Evolutionary conservation across 202 grass and related monocot genomes (phyloP).

Genomic region (Cymbopogon flexuosus): DNA sequence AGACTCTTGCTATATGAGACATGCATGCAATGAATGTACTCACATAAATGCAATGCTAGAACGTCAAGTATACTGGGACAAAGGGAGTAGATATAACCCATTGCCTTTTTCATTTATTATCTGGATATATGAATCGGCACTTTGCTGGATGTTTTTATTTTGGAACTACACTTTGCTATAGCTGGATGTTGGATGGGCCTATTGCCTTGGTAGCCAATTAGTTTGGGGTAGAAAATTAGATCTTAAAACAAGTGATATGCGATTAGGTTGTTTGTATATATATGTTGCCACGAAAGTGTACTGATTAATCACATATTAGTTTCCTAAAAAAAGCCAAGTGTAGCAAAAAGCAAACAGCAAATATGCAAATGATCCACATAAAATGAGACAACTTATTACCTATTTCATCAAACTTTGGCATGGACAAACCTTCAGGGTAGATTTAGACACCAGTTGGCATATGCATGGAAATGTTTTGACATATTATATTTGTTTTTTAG

Average conservation of each 20-base stretch:
- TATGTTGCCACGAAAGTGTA: neutral
- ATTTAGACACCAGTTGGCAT: neutral
- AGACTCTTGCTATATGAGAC: too few species aligned
- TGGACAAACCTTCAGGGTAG: neutral
- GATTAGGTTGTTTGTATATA: neutral
- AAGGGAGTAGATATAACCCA: too few species aligned
- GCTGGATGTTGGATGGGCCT: neutral
- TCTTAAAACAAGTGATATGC: too few species aligned
- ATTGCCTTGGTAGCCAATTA: neutral
- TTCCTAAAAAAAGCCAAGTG: neutral
- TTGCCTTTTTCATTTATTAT: neutral
- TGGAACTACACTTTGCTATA: too few species aligned
- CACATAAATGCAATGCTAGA: too few species aligned
- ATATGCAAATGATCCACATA: neutral
- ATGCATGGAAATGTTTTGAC: neutral
- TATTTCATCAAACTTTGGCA: neutral
- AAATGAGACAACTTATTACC: slow-evolving; percentile 7
- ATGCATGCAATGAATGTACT: too few species aligned
- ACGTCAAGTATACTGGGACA: too few species aligned
- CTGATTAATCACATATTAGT: neutral
- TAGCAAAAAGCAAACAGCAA: neutral
- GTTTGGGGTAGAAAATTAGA: neutral
- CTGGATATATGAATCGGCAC: neutral
- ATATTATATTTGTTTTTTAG: neutral
- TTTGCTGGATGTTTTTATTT: neutral